A percentile compares a stretch with the other conserved stretches of the same genome.
These are phyloP conservation scores for Xylaria bambusicola DNA, from an alignment of 495 filamentous ascomycete species.

Conservation along the genomic window DNA sequence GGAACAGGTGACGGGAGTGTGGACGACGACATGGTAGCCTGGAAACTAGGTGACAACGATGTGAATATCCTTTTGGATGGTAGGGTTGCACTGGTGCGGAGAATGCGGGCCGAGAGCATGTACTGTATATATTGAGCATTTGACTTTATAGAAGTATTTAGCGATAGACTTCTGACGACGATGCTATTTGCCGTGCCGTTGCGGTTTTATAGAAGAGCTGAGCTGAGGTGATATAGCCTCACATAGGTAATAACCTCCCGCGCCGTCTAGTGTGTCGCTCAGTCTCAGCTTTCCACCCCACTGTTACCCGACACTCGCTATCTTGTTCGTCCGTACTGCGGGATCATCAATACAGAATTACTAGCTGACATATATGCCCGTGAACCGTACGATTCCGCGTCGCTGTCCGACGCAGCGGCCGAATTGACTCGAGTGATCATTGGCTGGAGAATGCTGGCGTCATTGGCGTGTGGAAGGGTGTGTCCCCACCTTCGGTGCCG, in stretches of 20 bases:
- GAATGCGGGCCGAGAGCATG: too few relatives aligned
- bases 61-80: background rate
- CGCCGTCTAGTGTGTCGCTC: too few relatives aligned
- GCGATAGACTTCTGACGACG: too few relatives aligned
- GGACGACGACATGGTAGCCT: background rate
- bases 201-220: too few relatives aligned
- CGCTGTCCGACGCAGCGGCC: background rate
- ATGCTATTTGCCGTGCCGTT: background rate
- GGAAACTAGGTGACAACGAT: background rate
- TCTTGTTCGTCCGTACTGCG: too few relatives aligned
- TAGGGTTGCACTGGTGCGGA: background rate
- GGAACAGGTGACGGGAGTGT: constrained; percentile 4
- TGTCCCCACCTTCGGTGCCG: background rate
- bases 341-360: background rate
- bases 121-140: too few relatives aligned
- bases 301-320: too few relatives aligned
- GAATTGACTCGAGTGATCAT: background rate
- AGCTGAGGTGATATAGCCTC: too few relatives aligned
- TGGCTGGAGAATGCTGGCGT: background rate
- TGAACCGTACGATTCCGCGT: background rate
- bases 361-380: background rate
- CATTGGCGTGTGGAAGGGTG: background rate
- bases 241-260: too few relatives aligned
- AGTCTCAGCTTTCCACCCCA: too few relatives aligned
- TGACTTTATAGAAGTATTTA: too few relatives aligned